Evolutionary conservation across 176 grass and related monocot species (phyloP), one percentile per base, ranked within the genome.

Genomic region (Saccharum officinarum): DNA sequence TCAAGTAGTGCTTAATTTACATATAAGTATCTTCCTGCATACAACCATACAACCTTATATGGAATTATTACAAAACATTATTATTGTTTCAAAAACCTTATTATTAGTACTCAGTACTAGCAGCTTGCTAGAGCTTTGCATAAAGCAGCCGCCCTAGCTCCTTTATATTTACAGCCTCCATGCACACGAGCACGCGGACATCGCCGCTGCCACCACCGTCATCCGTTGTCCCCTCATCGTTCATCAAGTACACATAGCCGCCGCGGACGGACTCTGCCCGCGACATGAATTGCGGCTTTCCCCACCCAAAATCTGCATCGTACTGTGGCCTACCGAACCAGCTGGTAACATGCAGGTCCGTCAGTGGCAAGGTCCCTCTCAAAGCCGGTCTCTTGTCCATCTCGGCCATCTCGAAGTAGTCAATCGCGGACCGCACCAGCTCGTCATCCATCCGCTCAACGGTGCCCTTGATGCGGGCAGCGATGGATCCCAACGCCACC

Each of bases 281-380:
- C n/a, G 77, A 34, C 78, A 84, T 91, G 30, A 80, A 45, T 22
- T 28, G 34, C 33, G 83, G 92, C 63, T 39, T 60, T 6, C 86
- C 89, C 89, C 83, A 94, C 0, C 89, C 89, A 26, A 94, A 91
- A 81, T 94, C 83, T 0, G 65, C 86, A 18, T 87, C 89, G 25
- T 85, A 78, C 42, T 89, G 67, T 2, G 89, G 83, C 60, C 88
- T 20, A 14, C 75, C 79, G 1, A 88, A 40, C 92, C 92, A 94
- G 64, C 89, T 87, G 13, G 75, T 49, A 25, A 83, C 62, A 31
- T 82, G 57, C 4, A 91, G 45, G 9, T 87, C 78, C 0, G 67
- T 88, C 26, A 34, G 72, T 3, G 65, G 64, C 61, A 88, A 22
- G 44, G 13, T 37, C 2, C 80, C 84, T 7, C 38, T 64, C 12